Percentiles rank a stretch among this genome's conserved stretches.
phyloP scores from a whole-genome alignment of 441 rosid genomes.

The Melastoma candidum region DNA sequence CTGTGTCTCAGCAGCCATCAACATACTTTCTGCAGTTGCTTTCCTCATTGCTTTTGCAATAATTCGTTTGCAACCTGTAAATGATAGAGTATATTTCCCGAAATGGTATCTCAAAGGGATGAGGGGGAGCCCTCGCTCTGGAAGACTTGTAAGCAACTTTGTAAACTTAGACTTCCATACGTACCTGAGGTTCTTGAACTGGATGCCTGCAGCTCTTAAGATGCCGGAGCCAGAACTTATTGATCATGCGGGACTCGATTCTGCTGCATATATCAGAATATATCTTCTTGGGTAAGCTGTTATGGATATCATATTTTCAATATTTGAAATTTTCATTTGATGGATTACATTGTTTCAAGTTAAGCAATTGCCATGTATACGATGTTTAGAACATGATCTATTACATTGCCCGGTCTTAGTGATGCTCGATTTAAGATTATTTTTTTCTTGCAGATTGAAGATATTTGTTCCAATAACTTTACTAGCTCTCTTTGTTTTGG shows the following conservation, averaged over 20 bases:
- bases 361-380: not conserved
- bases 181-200: constrained; percentile 57
- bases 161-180: constrained; percentile 52
- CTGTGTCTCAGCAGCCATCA: constrained; percentile 48
- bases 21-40: constrained; percentile 54
- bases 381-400: not conserved
- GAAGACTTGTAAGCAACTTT: constrained; percentile 37
- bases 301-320: not conserved
- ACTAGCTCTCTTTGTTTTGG: constrained; percentile 62
- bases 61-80: constrained; percentile 66
- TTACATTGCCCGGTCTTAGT: not conserved
- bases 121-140: constrained; percentile 55
- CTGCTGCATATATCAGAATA: constrained; percentile 69
- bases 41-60: constrained; percentile 74
- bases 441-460: constrained; percentile 51
- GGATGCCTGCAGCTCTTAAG: constrained; percentile 78
- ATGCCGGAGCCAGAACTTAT: constrained; percentile 83
- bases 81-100: constrained; percentile 73
- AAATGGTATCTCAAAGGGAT: constrained; percentile 79
- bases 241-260: constrained; percentile 77
- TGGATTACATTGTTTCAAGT: not conserved
- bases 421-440: constrained; percentile 8
- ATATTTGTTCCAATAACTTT: constrained; percentile 56
- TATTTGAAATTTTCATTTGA: too few species aligned
- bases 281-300: constrained; percentile 54